These are phyloP conservation scores for Ambrosia artemisiifolia DNA, from an alignment of 129 eudicot genomes.

Conservation along the genomic window DNA sequence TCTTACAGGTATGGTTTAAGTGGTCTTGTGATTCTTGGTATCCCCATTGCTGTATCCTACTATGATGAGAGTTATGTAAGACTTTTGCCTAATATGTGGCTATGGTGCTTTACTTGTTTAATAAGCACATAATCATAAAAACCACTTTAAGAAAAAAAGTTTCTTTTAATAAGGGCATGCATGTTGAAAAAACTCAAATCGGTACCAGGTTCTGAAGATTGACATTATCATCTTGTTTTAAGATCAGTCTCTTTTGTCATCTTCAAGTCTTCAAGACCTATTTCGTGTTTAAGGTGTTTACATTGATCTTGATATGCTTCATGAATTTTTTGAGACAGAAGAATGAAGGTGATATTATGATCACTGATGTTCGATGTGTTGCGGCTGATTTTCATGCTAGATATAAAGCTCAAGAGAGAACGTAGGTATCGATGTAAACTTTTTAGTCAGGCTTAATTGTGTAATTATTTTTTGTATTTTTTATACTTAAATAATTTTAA, in stretches of 20 bases:
- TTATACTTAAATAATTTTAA: not conserved
- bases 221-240: not conserved
- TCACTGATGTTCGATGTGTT: conserved; percentile 81
- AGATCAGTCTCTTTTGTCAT: conserved; percentile 9
- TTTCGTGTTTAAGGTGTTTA: conserved; percentile 5
- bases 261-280: conserved; percentile 1
- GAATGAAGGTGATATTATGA: conserved; percentile 73
- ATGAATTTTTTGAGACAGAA: conserved; percentile 45
- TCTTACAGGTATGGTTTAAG: conserved; percentile 61
- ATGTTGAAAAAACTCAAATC: not conserved
- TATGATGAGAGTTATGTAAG: not conserved
- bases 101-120: conserved; percentile 2
- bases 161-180: not conserved
- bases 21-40: conserved; percentile 7
- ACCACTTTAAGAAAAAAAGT: not conserved
- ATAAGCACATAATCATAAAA: not conserved
- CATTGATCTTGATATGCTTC: conserved; percentile 15
- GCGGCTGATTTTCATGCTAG: conserved; percentile 90
- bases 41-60: not conserved
- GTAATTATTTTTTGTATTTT: not conserved
- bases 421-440: conserved; percentile 70
- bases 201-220: not conserved
- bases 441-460: conserved; percentile 2
- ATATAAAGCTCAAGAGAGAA: conserved; percentile 93
- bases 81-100: not conserved